Conservation (phyloP, 148 eudicot genomes). For the Agrostemma githago region DNA sequence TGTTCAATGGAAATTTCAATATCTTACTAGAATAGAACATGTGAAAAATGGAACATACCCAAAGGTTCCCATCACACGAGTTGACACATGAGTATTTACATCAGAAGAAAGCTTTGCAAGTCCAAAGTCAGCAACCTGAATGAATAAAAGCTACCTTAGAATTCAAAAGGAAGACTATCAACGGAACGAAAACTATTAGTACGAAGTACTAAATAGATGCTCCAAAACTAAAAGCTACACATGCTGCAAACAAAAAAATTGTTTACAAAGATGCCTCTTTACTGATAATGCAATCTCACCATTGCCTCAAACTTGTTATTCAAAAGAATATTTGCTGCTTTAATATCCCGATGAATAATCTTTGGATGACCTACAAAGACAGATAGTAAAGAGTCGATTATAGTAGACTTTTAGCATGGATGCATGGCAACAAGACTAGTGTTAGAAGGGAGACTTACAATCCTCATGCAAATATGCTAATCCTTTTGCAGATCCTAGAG, state of each 20-base stretch:
- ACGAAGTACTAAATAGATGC: background rate
- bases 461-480: conserved; percentile 80
- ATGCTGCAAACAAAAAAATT: conserved; percentile 7
- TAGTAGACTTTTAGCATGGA: background rate
- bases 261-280: background rate
- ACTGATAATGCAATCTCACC: conserved; percentile 39
- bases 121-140: conserved; percentile 98
- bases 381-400: conserved; percentile 17
- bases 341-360: conserved; percentile 94
- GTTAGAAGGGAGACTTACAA: conserved; percentile 40
- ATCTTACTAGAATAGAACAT: background rate
- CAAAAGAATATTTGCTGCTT: conserved; percentile 83
- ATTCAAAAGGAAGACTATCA: background rate
- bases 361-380: conserved; percentile 81
- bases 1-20: background rate
- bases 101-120: conserved; percentile 86
- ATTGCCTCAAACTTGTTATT: conserved; percentile 88
- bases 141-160: conserved; percentile 8
- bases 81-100: conserved; percentile 82
- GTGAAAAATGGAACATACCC: conserved; percentile 50
- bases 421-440: background rate
- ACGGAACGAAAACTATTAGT: background rate
- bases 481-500: conserved; percentile 80
- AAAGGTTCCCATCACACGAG: conserved; percentile 98
- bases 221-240: background rate